phyloP scores from a whole-genome alignment of 2,329 filamentous ascomycete species.

The Lasiodiplodia sp. region DNA sequence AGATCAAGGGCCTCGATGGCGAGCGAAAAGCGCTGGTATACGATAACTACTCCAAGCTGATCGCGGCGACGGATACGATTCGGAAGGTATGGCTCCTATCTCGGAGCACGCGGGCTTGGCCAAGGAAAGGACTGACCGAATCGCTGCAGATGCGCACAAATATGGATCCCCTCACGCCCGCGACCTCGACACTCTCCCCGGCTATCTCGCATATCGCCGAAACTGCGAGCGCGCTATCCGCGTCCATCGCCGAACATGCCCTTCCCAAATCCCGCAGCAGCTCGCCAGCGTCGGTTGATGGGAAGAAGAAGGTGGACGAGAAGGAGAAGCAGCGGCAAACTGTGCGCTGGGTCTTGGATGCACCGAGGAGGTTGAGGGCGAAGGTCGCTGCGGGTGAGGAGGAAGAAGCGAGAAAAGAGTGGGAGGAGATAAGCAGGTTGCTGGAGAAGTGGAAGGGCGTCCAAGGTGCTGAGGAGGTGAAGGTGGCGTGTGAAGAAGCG shows the following conservation, averaged over 20 bases:
- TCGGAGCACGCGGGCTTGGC: neutral
- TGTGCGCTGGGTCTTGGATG: conserved; percentile 68
- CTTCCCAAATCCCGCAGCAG: conserved; percentile 23
- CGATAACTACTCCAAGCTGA: conserved; percentile 97
- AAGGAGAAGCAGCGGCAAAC: conserved; percentile 60
- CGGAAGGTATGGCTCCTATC: conserved; percentile 63
- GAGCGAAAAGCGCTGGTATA: conserved; percentile 98
- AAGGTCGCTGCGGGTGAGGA: conserved; percentile 67
- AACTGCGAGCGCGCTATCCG: conserved; percentile 57
- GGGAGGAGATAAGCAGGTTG: conserved; percentile 50
- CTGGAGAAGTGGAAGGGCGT: conserved; percentile 55
- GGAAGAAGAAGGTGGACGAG: conserved; percentile 37
- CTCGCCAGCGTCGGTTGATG: conserved; percentile 1
- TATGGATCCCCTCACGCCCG: conserved; percentile 80
- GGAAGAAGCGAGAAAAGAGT: conserved; percentile 66
- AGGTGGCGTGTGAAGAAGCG: conserved; percentile 44
- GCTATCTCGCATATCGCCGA: conserved; percentile 78
- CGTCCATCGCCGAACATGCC: conserved; percentile 43
- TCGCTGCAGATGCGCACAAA: conserved; percentile 71
- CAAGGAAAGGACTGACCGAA: neutral
- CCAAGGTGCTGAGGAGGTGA: conserved; percentile 51
- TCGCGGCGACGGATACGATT: conserved; percentile 96
- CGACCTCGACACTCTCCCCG: conserved; percentile 74
- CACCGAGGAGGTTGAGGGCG: conserved; percentile 65
- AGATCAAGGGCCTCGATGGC: conserved; percentile 89